Evolutionary conservation across 176 grass and related monocot species (phyloP), one percentile per base, ranked within the genome.

Genomic region (Phoenix dactylifera): DNA sequence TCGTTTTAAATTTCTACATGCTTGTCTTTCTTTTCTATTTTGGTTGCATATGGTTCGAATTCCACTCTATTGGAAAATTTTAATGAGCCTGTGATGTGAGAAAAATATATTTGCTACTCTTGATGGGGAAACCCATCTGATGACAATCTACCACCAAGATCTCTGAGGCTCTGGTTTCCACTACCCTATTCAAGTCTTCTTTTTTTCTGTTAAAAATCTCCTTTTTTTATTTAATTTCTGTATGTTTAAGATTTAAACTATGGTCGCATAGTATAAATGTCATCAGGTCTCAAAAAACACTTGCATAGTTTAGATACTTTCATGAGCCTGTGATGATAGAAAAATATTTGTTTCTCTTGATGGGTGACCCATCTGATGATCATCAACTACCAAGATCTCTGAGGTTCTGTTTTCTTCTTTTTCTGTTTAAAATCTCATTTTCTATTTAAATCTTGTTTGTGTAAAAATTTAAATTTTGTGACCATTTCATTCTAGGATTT

Each of bases 341-440:
- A 59, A 7, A 15, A 60, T 60, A 60, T 71, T 71, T 71, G 68
- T 56, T 71, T 52, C 56, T 71, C 68, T 60, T 71, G 68, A 71
- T 59, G 68, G 68, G 68, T 0, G 9, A 9, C 67, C 68, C 49
- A 28, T 59, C 6, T 71, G 57, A 71, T 60, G 68, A 71, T 71
- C 68, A 26, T 1, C 15, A 52, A 19, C 56, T 57, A 71, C 57
- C 57, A 71, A 60, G 68, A 71, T 71, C 68, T 71, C 57, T 60
- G 68, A 71, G 68, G 57, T 39, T 50, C 4, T 15, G 4, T 23
- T 24, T 1, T 29, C 15, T 23, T 28, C 2, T 35, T 10, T 35
- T 35, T 35, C 1, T 2, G 1, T 32, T 32, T 1, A 7, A 32
- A 32, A 9, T 7, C 5, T 32, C 1, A 32, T 7, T 32, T 3